Base-by-base conservation (phyloP, 106 monocot species). In the Acanthochlamys bracteata region DNA sequence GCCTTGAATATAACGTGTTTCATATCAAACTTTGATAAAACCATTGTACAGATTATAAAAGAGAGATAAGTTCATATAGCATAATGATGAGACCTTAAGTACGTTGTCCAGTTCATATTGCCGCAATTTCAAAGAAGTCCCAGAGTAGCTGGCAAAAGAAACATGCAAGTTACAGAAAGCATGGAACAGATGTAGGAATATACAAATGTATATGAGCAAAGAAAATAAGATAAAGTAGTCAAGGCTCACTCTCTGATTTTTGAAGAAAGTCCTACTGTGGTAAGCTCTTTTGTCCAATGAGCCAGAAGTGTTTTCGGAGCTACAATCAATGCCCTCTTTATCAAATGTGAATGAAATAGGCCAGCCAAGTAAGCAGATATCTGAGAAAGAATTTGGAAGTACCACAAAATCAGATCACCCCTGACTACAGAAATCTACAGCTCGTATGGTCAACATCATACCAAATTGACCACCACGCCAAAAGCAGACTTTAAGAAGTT, bases 201-300 rank as follows among this genome's bases (percentile, higher is more conserved):
- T 11, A 33, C 26, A 60, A 0, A 33, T 19, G 39, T 33, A 0
- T 39, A 33, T 19, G 26, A 42, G 27, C 25, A 60, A 39, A 23
- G 25, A 46, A 74, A 70, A 60, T 16, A 9, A 27, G 62, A 43
- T 46, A 42, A 16, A n/a, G n/a, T n/a, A n/a, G n/a, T n/a, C n/a
- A n/a, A n/a, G n/a, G 24, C 79, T 75, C 57, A 98, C 98, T 98
- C 92, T 74, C 85, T 85, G 42, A 85, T 80, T 75, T 67, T 78
- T 10, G 73, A 41, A 39, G 79, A 67, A 14, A 98, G 78, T 43
- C 98, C 92, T 43, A 98, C 98, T 71, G 88, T 72, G 40, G 98
- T 81, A 13, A 98, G 56, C 69, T 98, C 98, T 63, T 92, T 98
- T 68, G 68, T 77, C 98, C 98, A 98, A 33, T 98, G 98, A 68